A percentile compares a stretch with the other conserved stretches of the same genome.
These are phyloP conservation scores for Coprinellus micaceus DNA, from an alignment of 768 basidiomycete genomes.

Conservation along the genomic window DNA sequence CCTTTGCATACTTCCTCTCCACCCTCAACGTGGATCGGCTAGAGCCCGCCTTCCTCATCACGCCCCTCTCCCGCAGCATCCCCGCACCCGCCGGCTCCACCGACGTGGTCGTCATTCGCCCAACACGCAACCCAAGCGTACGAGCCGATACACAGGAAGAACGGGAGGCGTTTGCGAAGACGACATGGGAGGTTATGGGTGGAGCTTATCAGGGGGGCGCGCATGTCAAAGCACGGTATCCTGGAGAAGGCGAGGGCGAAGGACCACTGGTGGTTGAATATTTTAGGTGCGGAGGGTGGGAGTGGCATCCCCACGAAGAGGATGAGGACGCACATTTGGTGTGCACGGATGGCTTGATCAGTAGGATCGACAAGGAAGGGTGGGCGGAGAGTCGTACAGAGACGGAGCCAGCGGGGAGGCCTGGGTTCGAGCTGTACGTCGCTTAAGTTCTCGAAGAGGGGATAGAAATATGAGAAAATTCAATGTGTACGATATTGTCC, in stretches of 20 bases:
- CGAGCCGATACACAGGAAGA: conserved; percentile 37
- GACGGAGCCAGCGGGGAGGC: conserved; percentile 28
- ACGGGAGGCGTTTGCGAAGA: conserved; percentile 49
- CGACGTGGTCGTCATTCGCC: conserved; percentile 77
- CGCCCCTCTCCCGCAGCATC: conserved; percentile 52
- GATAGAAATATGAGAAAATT: too few relatives aligned
- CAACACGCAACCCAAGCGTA: conserved; percentile 53
- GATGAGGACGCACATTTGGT: conserved; percentile 66
- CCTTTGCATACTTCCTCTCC: conserved; percentile 83
- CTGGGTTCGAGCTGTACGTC: conserved; percentile 3
- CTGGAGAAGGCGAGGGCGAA: conserved; percentile 40
- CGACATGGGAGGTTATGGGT: conserved; percentile 49
- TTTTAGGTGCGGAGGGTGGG: conserved; percentile 74
- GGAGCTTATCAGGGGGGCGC: conserved; percentile 77
- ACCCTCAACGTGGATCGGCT: conserved; percentile 83
- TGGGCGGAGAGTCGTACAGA: conserved; percentile 31
- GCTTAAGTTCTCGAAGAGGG: too few relatives aligned
- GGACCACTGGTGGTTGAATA: conserved; percentile 71
- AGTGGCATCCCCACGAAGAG: conserved; percentile 83
- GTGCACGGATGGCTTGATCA: conserved; percentile 77
- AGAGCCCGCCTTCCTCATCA: conserved; percentile 77
- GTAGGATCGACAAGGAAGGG: conserved; percentile 58
- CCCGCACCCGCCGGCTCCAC: conserved; percentile 48
- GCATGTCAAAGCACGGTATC: conserved; percentile 64
- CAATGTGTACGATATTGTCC: too few relatives aligned